phyloP scores from a whole-genome alignment of 2,329 filamentous ascomycete species.

The Stagonosporopsis tanaceti region DNA sequence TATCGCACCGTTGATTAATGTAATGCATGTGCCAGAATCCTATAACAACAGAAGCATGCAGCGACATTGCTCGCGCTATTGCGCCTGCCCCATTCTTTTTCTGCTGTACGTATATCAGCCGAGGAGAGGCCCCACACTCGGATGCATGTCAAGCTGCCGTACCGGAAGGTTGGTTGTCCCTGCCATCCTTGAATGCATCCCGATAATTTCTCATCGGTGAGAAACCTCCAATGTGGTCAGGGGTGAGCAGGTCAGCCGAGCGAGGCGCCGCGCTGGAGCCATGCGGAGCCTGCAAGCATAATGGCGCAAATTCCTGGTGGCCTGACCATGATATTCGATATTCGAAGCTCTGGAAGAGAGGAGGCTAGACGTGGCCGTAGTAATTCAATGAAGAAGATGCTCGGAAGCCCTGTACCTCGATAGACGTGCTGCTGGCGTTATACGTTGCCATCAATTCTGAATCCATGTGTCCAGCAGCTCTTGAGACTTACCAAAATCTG shows the following conservation, averaged over 20 bases:
- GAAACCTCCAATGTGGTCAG: background rate
- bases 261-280: background rate
- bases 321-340: background rate
- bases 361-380: background rate
- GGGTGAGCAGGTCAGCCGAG: conserved; percentile 15
- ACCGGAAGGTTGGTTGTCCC: background rate
- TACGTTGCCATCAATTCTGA: background rate
- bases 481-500: background rate
- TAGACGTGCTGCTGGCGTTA: too few species aligned
- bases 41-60: background rate
- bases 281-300: background rate
- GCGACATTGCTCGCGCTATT: conserved; percentile 2
- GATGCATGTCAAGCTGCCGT: conserved; percentile 6
- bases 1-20: background rate
- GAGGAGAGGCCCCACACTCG: background rate
- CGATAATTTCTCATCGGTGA: conserved; percentile 11
- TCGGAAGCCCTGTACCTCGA: background rate
- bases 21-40: conserved; percentile 3
- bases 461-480: background rate
- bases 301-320: background rate
- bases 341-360: background rate
- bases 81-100: background rate
- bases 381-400: background rate
- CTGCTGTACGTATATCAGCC: background rate
- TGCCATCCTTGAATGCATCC: conserved; percentile 1